Evolutionary conservation across 202 grass and related monocot species (phyloP), one percentile per base, ranked within the genome.

Genomic region (Hordeum pubiflorum): DNA sequence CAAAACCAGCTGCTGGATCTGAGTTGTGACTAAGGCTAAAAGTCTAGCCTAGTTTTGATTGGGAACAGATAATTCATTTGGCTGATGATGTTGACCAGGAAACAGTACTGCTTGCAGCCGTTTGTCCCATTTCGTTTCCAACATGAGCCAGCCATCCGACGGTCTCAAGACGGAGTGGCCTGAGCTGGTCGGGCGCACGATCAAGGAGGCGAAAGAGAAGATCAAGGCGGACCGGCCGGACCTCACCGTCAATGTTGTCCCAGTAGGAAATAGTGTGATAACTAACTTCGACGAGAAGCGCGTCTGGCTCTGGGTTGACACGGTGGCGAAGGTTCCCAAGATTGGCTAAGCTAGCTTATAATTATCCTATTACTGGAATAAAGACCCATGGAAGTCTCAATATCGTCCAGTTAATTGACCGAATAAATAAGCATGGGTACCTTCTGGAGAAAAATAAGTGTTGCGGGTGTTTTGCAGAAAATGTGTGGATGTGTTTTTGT

Each of bases 261-360:
- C 77, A 0, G 70, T 80, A 10, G 84, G 78, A 55, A 22, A 37
- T 0, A 0, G 4, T 0, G 37, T 86, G 24, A 27, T 27, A 27
- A 27, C 26, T 27, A 27, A 27, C 27, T 29, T 29, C 27, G 2
- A 65, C 1, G 8, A 74, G 4, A 85, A 11, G 0, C 77, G 77
- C 27, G 77, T 86, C 20, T 50, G 60, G 11, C 0, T 86, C 60
- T 86, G 77, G 84, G 84, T 86, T 9, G 70, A 86, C 37, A 86
- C 27, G 4, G 84, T 81, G 46, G 69, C 84, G 3, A 0, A 36
- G 24, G 29, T 59, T 48, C 84, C 84, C 5, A 81, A 0, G 26
- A 74, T 86, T 50, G 48, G 84, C 70, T 86, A 75, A 56, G 58
- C 6, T 41, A 27, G 22, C 22, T 6, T 6, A 12, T 44, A 22